phyloP scores from a whole-genome alignment of 805 yeast species.

The Metschnikowia lachancei region DNA sequence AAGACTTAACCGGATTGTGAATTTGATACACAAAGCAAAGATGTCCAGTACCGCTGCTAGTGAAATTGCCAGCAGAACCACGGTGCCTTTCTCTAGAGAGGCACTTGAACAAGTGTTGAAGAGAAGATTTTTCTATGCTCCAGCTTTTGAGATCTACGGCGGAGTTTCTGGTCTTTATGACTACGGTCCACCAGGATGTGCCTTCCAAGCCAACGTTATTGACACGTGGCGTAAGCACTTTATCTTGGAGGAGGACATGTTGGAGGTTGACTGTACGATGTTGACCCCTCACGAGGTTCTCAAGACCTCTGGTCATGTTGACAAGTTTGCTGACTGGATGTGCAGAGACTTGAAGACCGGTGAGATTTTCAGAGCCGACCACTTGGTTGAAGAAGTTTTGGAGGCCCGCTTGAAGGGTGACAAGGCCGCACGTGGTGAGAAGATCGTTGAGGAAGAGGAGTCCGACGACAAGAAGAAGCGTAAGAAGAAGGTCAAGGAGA shows the following conservation, averaged over 20 bases:
- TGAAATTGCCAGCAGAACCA: constrained; percentile 2
- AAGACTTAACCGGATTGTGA: constrained; percentile 1
- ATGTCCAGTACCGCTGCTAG: constrained; percentile 2
- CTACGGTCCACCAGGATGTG: constrained; percentile 99
- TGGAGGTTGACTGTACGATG: constrained; percentile 97
- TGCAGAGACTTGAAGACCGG: constrained; percentile 93
- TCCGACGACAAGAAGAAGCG: constrained; percentile 71
- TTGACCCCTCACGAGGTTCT: constrained; percentile 96
- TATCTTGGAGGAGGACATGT: constrained; percentile 96
- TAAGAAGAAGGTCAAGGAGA: constrained; percentile 80
- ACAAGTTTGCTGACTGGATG: constrained; percentile 99
- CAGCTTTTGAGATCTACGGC: constrained; percentile 95
- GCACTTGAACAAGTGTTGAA: constrained; percentile 84
- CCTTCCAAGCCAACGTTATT: constrained; percentile 91
- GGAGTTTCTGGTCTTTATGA: constrained; percentile 98
- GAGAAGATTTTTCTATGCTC: constrained; percentile 96
- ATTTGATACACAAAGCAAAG: background rate
- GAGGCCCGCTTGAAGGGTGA: constrained; percentile 97
- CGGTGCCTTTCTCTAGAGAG: constrained; percentile 70
- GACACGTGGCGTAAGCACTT: constrained; percentile 98
- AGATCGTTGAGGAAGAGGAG: constrained; percentile 45
- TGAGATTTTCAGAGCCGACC: constrained; percentile 98
- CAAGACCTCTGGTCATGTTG: constrained; percentile 99
- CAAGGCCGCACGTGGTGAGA: constrained; percentile 89
- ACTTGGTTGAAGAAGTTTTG: constrained; percentile 93